Evolutionary conservation across 306 rosid genomes (phyloP).

Genomic region (Luffa acutangula): DNA sequence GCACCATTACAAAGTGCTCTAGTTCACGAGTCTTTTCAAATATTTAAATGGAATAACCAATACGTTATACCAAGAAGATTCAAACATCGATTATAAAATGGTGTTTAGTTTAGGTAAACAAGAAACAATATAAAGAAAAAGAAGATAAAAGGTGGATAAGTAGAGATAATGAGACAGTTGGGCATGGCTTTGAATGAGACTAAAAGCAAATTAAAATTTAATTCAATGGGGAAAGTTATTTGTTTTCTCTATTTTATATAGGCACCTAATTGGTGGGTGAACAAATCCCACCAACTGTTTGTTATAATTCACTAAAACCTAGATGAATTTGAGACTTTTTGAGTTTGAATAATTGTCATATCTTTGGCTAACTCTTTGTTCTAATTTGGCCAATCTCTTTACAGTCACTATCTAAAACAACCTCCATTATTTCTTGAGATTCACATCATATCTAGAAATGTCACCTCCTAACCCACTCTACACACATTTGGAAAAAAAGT

Average conservation of each 20-base stretch:
- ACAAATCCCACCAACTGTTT: background rate
- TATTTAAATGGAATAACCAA: background rate
- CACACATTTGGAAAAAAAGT: background rate
- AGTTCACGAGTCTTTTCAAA: background rate
- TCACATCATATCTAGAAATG: background rate
- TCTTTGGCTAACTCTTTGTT: background rate
- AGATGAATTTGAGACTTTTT: background rate
- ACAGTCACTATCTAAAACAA: background rate
- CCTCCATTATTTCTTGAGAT: background rate
- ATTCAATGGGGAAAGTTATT: background rate
- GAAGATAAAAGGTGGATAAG: background rate
- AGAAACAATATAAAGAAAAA: background rate
- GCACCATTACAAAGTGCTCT: background rate
- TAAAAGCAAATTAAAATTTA: background rate
- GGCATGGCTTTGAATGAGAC: background rate
- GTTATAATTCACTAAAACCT: background rate
- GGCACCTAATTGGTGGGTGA: slow-evolving; percentile 4
- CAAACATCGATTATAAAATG: background rate
- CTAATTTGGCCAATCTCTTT: background rate
- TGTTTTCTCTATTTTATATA: background rate
- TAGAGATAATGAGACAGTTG: background rate
- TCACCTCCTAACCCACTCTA: background rate
- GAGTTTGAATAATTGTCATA: background rate
- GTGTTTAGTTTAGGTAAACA: background rate
- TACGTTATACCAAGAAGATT: background rate